Percentiles rank a stretch among this genome's conserved stretches.
Evolutionary conservation across 73 alveolate species (phyloP).

Genomic region (Stentor roeselii): DNA sequence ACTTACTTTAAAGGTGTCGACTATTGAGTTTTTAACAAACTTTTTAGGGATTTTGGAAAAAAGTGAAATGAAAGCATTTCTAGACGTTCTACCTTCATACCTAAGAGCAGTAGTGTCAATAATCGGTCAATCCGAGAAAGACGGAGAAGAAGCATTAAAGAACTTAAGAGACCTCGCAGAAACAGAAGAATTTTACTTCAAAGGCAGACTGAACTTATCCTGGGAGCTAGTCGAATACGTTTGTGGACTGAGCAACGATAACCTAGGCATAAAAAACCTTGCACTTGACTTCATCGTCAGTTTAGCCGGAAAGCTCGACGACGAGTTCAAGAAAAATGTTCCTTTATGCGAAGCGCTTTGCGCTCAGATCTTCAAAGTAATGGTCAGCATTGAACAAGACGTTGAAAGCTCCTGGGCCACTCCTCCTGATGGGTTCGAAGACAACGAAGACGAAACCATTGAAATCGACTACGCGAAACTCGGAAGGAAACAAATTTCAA

Average conservation of each 20-base stretch:
- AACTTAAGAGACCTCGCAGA: slow-evolving; percentile 77
- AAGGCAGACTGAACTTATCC: slow-evolving; percentile 48
- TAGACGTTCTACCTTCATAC: slow-evolving; percentile 48
- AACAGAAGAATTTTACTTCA: slow-evolving; percentile 84
- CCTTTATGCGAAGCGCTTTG: slow-evolving; percentile 39
- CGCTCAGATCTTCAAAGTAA: slow-evolving; percentile 39
- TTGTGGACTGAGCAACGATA: slow-evolving; percentile 45
- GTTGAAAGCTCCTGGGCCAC: slow-evolving; percentile 60
- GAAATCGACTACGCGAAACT: slow-evolving; percentile 39
- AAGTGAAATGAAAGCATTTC: slow-evolving; percentile 59
- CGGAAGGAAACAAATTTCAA: slow-evolving; percentile 72
- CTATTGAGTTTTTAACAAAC: slow-evolving; percentile 40
- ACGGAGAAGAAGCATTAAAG: slow-evolving; percentile 69
- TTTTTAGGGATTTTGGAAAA: slow-evolving; percentile 56
- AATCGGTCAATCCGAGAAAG: slow-evolving; percentile 49
- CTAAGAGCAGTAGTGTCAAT: slow-evolving; percentile 59
- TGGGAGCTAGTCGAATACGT: slow-evolving; percentile 56
- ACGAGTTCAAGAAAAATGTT: slow-evolving; percentile 43
- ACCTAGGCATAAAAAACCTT: slow-evolving; percentile 49
- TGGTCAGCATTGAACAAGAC: slow-evolving; percentile 70
- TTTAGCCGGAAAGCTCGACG: slow-evolving; percentile 49
- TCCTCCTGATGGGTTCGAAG: slow-evolving; percentile 70
- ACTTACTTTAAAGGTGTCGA: slow-evolving; percentile 33
- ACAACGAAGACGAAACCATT: slow-evolving; percentile 72
- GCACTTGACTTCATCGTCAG: slow-evolving; percentile 64